phyloP scores from a whole-genome alignment of 352 stramenopile genomes.

The Aphanomyces stellatus region DNA sequence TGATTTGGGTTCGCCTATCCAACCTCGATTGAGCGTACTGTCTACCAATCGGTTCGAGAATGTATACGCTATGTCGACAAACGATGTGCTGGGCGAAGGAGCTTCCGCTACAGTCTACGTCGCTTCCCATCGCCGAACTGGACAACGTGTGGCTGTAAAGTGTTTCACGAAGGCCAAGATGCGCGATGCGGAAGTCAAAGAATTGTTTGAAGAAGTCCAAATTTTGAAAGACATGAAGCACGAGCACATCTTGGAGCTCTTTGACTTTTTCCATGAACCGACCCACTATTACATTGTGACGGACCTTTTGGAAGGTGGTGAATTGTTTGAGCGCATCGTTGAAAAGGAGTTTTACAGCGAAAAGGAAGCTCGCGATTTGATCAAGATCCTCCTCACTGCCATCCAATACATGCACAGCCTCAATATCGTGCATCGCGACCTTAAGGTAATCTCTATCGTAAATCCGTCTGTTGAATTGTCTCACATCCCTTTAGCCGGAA shows the following conservation, averaged over 20 bases:
- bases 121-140: constrained; percentile 34
- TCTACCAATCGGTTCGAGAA: constrained; percentile 39
- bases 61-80: constrained; percentile 41
- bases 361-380: constrained; percentile 62
- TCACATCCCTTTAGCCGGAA: no score
- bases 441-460: constrained; percentile 43
- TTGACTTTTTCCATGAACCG: constrained; percentile 86
- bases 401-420: constrained; percentile 81
- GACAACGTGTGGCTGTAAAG: constrained; percentile 51
- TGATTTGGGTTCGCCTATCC: constrained; percentile 11
- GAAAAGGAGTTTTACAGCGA: constrained; percentile 84
- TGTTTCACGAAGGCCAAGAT: constrained; percentile 82
- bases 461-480: no score
- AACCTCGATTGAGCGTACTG: not conserved
- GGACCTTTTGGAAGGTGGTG: constrained; percentile 87
- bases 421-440: constrained; percentile 65
- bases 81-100: constrained; percentile 40
- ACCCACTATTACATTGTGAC: constrained; percentile 97
- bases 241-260: constrained; percentile 82
- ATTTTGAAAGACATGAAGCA: constrained; percentile 80
- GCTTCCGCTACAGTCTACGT: constrained; percentile 48
- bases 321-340: constrained; percentile 83
- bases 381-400: constrained; percentile 68
- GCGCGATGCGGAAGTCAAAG: constrained; percentile 36
- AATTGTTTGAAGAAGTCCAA: constrained; percentile 43